phyloP scores from a whole-genome alignment of 2,329 filamentous ascomycete genomes.

The Fusarium tricinctum region DNA sequence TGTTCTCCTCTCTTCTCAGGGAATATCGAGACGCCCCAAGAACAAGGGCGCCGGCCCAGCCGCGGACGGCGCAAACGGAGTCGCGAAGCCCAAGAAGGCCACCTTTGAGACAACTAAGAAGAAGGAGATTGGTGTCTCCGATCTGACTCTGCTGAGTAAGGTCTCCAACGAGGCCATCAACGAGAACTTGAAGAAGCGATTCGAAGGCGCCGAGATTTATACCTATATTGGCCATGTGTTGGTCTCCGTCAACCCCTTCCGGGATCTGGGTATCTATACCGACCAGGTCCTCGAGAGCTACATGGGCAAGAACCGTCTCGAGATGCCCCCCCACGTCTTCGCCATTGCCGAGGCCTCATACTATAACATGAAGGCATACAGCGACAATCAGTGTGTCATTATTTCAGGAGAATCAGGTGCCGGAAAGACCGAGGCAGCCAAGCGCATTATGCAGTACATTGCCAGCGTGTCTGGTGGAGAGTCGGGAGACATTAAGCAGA shows the following conservation, averaged over 20 bases:
- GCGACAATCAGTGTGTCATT: conserved; percentile 99
- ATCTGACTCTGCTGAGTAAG: conserved; percentile 97
- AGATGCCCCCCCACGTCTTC: conserved; percentile 96
- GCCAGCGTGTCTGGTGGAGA: conserved; percentile 92
- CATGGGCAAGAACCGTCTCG: conserved; percentile 95
- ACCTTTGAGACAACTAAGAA: conserved; percentile 97
- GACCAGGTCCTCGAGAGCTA: conserved; percentile 94
- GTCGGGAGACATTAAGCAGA: conserved; percentile 91
- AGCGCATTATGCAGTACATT: conserved; percentile 99
- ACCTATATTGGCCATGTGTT: conserved; percentile 99
- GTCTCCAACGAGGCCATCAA: conserved; percentile 99
- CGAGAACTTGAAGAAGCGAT: conserved; percentile 97
- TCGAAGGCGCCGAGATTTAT: conserved; percentile 98
- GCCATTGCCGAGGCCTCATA: conserved; percentile 96
- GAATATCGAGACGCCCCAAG: conserved; percentile 59
- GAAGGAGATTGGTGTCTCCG: conserved; percentile 98
- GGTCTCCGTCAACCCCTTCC: conserved; percentile 98
- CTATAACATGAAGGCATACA: conserved; percentile 99
- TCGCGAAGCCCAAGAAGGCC: conserved; percentile 88
- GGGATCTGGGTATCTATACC: conserved; percentile 97
- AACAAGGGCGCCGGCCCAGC: conserved; percentile 58
- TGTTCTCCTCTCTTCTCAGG: conserved; percentile 46
- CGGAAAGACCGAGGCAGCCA: conserved; percentile 98
- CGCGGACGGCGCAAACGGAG: conserved; percentile 56
- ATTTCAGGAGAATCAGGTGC: conserved; percentile 98